Percentiles rank a stretch among this genome's conserved stretches.
phyloP scores from a whole-genome alignment of 139 green algal genomes.

The Tetradesmus obliquus region DNA sequence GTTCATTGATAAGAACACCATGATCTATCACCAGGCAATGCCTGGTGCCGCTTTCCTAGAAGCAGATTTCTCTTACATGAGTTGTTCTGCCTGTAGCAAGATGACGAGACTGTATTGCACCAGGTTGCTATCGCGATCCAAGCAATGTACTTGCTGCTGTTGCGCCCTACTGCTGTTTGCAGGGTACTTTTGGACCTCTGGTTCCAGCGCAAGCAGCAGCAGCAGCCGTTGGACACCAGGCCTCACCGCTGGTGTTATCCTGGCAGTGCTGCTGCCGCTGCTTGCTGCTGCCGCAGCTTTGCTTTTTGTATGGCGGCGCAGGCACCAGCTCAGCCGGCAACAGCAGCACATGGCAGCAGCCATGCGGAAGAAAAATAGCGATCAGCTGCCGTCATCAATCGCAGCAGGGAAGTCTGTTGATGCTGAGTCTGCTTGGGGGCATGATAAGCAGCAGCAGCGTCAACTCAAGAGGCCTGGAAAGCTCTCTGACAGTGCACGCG shows the following conservation, averaged over 20 bases:
- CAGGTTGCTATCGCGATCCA: too few species aligned
- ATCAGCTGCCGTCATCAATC: background rate
- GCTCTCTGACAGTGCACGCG: background rate
- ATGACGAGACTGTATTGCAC: too few species aligned
- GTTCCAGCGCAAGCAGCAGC: too few species aligned
- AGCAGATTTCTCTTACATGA: too few species aligned
- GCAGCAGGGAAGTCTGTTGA: background rate
- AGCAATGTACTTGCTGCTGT: too few species aligned
- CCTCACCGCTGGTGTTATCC: background rate
- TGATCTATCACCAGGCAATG: too few species aligned
- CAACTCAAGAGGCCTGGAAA: background rate
- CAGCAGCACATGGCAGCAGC: background rate
- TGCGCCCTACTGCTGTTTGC: too few species aligned
- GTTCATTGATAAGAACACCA: too few species aligned
- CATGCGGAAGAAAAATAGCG: too few species aligned
- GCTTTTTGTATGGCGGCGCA: background rate
- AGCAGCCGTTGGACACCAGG: background rate
- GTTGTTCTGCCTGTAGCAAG: too few species aligned
- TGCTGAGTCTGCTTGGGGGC: background rate
- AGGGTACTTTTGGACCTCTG: too few species aligned
- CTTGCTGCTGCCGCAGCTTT: background rate
- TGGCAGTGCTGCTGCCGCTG: background rate
- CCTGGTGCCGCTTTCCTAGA: too few species aligned
- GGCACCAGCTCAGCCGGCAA: background rate
- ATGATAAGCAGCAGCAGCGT: background rate